A percentile compares a stretch with the other conserved stretches of the same genome.
These are phyloP conservation scores for Aureobasidium sp. DNA, from an alignment of 2,329 filamentous ascomycete species.

Conservation along the genomic window DNA sequence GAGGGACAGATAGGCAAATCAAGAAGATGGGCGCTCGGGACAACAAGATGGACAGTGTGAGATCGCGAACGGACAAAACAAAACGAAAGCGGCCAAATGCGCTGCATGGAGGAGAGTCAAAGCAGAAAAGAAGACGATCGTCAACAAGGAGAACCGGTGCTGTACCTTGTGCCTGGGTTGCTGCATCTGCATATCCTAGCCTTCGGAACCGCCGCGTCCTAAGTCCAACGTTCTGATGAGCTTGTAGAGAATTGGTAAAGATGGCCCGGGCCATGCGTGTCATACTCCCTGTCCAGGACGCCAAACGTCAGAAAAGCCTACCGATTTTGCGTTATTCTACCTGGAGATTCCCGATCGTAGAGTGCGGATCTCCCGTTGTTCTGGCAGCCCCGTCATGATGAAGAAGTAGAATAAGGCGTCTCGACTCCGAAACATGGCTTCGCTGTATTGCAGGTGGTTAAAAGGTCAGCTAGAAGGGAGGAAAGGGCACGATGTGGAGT, in stretches of 20 bases:
- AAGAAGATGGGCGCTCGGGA: neutral
- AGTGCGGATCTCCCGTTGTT: neutral
- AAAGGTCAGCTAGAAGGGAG: neutral
- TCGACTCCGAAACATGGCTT: conserved; percentile 4
- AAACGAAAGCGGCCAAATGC: neutral
- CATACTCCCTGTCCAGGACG: neutral
- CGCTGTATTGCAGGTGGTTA: neutral
- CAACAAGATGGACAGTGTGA: neutral
- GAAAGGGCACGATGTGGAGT: conserved; percentile 9
- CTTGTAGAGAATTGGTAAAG: conserved; percentile 1
- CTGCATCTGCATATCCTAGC: conserved; percentile 12
- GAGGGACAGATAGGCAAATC: conserved; percentile 2
- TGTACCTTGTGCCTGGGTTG: conserved; percentile 13
- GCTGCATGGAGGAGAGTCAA: neutral
- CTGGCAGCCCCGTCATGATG: conserved; percentile 2
- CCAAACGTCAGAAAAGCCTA: neutral
- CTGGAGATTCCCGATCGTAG: neutral
- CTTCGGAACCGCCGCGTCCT: conserved; percentile 6
- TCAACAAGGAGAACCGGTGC: neutral
- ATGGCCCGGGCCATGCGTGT: conserved; percentile 10
- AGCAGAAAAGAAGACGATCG: conserved; percentile 10
- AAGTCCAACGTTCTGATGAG: conserved; percentile 8
- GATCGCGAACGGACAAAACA: conserved; percentile 1
- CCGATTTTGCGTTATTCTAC: conserved; percentile 5
- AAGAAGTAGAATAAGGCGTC: neutral